Evolutionary conservation across 106 monocot genomes (phyloP).

Genomic region (Phalaenopsis aphrodite): DNA sequence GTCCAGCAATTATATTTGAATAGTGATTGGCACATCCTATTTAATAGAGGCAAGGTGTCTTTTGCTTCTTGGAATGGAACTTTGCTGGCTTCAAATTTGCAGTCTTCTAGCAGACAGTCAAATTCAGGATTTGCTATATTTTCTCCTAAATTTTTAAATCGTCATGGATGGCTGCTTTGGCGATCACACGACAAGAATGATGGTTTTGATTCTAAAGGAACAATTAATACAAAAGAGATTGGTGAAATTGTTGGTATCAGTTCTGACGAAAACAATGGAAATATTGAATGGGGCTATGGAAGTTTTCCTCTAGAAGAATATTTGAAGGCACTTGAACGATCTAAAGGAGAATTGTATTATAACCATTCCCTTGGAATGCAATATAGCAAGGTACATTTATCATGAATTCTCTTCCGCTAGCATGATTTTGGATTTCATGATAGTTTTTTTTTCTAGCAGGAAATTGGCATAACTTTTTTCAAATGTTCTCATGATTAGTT

Average conservation of each 20-base stretch:
- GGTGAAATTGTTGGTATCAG: conserved; percentile 53
- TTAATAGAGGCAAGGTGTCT: conserved; percentile 73
- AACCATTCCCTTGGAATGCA: conserved; percentile 90
- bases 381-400: conserved; percentile 62
- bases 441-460: neutral
- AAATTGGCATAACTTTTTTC: neutral
- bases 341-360: conserved; percentile 78
- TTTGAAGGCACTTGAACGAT: conserved; percentile 91
- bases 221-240: conserved; percentile 23
- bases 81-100: conserved; percentile 32
- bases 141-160: conserved; percentile 50
- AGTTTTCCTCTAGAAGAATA: conserved; percentile 89
- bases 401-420: conserved; percentile 1
- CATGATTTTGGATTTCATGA: neutral
- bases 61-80: conserved; percentile 61
- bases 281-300: conserved; percentile 69
- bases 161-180: conserved; percentile 60
- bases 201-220: conserved; percentile 5
- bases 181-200: conserved; percentile 35
- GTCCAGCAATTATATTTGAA: conserved; percentile 57
- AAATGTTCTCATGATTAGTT: neutral
- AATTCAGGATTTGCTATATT: conserved; percentile 70
- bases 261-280: conserved; percentile 49
- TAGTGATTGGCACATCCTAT: conserved; percentile 42
- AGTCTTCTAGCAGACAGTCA: conserved; percentile 36